Conservation (phyloP, 208 protist genomes). For the Crithidia expoeki region DNA sequence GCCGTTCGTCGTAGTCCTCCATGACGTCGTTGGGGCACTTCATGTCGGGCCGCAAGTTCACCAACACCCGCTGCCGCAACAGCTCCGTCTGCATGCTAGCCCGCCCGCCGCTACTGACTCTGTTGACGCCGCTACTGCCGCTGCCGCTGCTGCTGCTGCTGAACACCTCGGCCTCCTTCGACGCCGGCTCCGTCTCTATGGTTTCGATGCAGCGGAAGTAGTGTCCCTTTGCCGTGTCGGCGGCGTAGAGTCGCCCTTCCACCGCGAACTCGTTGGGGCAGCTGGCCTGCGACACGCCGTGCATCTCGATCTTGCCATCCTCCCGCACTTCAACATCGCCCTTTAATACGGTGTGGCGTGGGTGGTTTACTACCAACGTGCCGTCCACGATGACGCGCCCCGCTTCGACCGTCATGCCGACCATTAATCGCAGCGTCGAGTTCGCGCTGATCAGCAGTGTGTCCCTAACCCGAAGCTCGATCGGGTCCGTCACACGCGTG, state of each 20-base stretch:
- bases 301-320: conserved; percentile 33
- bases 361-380: conserved; percentile 27
- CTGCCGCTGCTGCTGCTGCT: background rate
- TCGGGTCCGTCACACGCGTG: conserved; percentile 32
- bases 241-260: conserved; percentile 25
- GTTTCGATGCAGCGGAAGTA: conserved; percentile 30
- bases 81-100: conserved; percentile 19
- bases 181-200: conserved; percentile 2
- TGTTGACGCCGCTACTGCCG: background rate
- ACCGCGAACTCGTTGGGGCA: conserved; percentile 25
- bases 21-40: conserved; percentile 49
- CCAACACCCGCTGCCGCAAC: conserved; percentile 35
- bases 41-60: conserved; percentile 45
- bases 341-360: conserved; percentile 21
- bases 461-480: conserved; percentile 19
- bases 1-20: conserved; percentile 38
- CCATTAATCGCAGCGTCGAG: conserved; percentile 15
- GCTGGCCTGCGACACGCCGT: conserved; percentile 17
- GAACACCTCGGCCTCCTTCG: conserved; percentile 14
- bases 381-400: conserved; percentile 25
- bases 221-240: background rate
- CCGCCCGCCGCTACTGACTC: background rate
- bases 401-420: conserved; percentile 19
- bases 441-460: conserved; percentile 21
- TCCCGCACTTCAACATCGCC: conserved; percentile 38